phyloP scores from a whole-genome alignment of 1,284 basidiomycete genomes.

The Cryptococcus maquisensis region DNA sequence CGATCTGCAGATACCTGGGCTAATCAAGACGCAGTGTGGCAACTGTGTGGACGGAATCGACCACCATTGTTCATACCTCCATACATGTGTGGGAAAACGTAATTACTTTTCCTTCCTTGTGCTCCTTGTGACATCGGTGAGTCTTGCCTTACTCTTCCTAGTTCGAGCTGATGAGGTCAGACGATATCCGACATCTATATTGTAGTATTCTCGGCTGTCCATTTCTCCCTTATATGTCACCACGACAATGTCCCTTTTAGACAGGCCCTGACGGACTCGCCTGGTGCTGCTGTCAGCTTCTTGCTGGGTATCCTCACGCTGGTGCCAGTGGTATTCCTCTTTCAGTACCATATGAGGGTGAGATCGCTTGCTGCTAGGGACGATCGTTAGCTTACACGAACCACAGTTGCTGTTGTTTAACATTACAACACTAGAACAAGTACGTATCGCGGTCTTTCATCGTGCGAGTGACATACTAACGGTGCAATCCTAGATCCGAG shows the following conservation, averaged over 20 bases:
- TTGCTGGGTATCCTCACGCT: conserved; percentile 63
- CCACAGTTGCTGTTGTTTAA: conserved; percentile 70
- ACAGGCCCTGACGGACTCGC: conserved; percentile 58
- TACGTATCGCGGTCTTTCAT: conserved; percentile 50
- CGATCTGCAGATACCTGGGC: conserved; percentile 5
- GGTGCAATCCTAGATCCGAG: conserved; percentile 34
- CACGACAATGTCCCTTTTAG: conserved; percentile 57
- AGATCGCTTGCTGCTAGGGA: conserved; percentile 36
- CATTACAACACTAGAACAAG: conserved; percentile 89
- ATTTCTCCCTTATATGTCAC: conserved; percentile 65
- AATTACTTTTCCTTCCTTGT: conserved; percentile 88
- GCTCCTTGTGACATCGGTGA: conserved; percentile 66
- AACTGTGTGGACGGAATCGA: conserved; percentile 83
- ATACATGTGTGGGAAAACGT: conserved; percentile 84
- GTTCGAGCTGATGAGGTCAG: conserved; percentile 46
- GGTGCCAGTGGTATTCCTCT: conserved; percentile 73
- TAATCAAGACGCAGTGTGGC: conserved; percentile 61
- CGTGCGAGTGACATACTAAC: not conserved
- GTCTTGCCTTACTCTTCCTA: conserved; percentile 40
- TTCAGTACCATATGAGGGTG: conserved; percentile 78
- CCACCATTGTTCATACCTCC: conserved; percentile 92
- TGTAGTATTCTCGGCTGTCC: conserved; percentile 74
- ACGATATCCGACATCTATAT: conserved; percentile 66
- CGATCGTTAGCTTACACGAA: not conserved
- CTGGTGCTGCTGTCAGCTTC: conserved; percentile 75